Conservation (phyloP, 1,139 yeast species). For the Lodderomyces beijingensis region DNA sequence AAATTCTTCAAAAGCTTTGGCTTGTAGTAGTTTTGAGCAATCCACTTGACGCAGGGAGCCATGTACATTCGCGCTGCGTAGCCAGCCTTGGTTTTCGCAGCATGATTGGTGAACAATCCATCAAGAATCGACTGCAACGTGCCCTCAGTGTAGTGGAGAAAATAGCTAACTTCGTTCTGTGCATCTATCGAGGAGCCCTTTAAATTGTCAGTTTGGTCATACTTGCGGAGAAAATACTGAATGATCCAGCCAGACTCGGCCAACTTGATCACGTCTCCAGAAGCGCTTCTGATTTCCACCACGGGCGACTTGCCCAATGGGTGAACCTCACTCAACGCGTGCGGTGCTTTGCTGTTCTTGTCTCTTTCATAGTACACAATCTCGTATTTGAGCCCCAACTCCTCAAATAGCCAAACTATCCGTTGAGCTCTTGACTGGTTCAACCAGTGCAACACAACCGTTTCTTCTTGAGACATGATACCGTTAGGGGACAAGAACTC, state of each 20-base stretch:
- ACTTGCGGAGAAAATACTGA: slow-evolving; percentile 26
- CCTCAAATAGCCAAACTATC: slow-evolving; percentile 36
- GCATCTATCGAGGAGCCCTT: slow-evolving; percentile 22
- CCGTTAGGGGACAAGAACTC: no score
- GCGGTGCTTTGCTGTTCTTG: slow-evolving; percentile 28
- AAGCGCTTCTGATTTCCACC: slow-evolving; percentile 24
- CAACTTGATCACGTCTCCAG: slow-evolving; percentile 7
- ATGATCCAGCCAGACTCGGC: slow-evolving; percentile 39
- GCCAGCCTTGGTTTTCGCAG: slow-evolving; percentile 26
- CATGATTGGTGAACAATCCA: slow-evolving; percentile 22
- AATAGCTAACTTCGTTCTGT: slow-evolving; percentile 27
- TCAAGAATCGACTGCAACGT: slow-evolving; percentile 32
- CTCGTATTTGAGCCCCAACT: slow-evolving; percentile 31
- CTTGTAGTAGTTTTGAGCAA: slow-evolving; percentile 24
- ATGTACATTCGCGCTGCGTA: slow-evolving; percentile 23
- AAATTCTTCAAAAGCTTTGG: slow-evolving; percentile 23
- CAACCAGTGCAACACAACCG: slow-evolving; percentile 19
- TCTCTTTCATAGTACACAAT: slow-evolving; percentile 27
- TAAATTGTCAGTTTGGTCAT: slow-evolving; percentile 24
- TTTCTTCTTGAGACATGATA: slow-evolving; percentile 4
- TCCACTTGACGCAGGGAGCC: slow-evolving; percentile 17
- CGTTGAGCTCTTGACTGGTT: slow-evolving; percentile 37
- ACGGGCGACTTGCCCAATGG: slow-evolving; percentile 41
- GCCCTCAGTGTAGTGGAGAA: slow-evolving; percentile 35
- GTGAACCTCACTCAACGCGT: slow-evolving; percentile 29